Base-by-base conservation (phyloP, 75 land plant genomes). In the Cupressus sempervirens region DNA sequence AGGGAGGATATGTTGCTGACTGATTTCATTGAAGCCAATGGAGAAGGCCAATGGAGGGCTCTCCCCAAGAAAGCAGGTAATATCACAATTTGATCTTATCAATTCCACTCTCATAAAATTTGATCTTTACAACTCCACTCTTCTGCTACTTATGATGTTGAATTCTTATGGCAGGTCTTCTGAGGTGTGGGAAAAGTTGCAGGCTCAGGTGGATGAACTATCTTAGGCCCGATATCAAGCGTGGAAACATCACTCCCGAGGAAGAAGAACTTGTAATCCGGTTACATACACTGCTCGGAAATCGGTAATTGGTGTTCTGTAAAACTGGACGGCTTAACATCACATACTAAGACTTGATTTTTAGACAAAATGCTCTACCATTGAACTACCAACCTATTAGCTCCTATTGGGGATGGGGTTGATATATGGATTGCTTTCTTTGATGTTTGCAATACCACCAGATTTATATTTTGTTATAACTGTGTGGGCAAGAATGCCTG, bases 21-120 rank as follows among this genome's bases (percentile, higher is more conserved):
- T 2, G 80, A 86, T 1, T 90, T 89, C 76, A 88, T 92, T 62
- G 85, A 89, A 73, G 73, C 56, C 35, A 88, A 92, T 84, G 94
- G 94, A 30, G 94, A 90, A 88, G 94, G 94, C 65, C 82, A 88
- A 50, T 93, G 93, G 94, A 87, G 91, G 70, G 84, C 86, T 65
- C 65, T 93, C 4, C 94, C 94, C 40, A 90, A 90, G 54, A 84
- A 84, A 83, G 94, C 94, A 85, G 93, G 93, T 93, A 85, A 48
- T 48, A 3, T 23, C 26, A 65, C 4, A 65, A 65, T 65, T 65
- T 20, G n/a, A 7, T 26, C 1, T 65, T 20, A 4, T 43, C 45
- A 43, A 5, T 2, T 30, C 29, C 8, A n/a, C 40, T 75, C 4
- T 23, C 26, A n/a, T n/a, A 65, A 20, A 65, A 65, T 65, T 65